Percentiles rank a stretch among this genome's conserved stretches.
Conservation (phyloP, 2,329 filamentous ascomycete species). For the Penicillium crustosum region DNA sequence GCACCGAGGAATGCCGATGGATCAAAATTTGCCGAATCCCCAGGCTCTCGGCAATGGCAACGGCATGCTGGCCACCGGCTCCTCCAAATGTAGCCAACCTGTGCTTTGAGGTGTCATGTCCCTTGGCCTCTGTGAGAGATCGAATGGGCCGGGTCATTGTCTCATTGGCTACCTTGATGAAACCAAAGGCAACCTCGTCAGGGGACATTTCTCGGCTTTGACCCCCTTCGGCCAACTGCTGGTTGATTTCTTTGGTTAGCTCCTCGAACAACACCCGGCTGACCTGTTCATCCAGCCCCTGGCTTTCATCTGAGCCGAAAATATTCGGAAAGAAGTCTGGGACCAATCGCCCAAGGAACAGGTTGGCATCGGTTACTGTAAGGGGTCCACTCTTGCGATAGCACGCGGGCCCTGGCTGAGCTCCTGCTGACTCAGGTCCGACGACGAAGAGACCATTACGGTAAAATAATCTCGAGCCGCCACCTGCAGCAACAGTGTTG, state of each 20-base stretch:
- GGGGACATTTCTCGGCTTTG: conserved; percentile 56
- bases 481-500: conserved; percentile 86
- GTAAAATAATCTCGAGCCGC: conserved; percentile 63
- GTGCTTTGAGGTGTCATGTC: conserved; percentile 83
- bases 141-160: conserved; percentile 86
- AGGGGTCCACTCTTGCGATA: conserved; percentile 87
- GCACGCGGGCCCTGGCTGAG: conserved; percentile 85
- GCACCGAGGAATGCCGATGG: conserved; percentile 81
- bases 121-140: conserved; percentile 85
- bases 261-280: conserved; percentile 70
- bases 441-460: conserved; percentile 65
- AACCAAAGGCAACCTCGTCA: conserved; percentile 85
- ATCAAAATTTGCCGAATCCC: conserved; percentile 80
- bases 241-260: conserved; percentile 73
- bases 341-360: conserved; percentile 77
- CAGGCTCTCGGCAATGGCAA: conserved; percentile 81
- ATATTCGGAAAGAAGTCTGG: conserved; percentile 94
- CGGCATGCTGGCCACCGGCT: conserved; percentile 85
- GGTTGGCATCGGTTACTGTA: conserved; percentile 90
- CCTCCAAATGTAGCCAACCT: conserved; percentile 84
- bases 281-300: conserved; percentile 70
- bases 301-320: conserved; percentile 79
- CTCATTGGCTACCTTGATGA: conserved; percentile 86
- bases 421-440: conserved; percentile 83
- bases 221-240: conserved; percentile 49